These are phyloP conservation scores for Eustoma russellianum DNA, from an alignment of 257 asterid species.

Conservation along the genomic window DNA sequence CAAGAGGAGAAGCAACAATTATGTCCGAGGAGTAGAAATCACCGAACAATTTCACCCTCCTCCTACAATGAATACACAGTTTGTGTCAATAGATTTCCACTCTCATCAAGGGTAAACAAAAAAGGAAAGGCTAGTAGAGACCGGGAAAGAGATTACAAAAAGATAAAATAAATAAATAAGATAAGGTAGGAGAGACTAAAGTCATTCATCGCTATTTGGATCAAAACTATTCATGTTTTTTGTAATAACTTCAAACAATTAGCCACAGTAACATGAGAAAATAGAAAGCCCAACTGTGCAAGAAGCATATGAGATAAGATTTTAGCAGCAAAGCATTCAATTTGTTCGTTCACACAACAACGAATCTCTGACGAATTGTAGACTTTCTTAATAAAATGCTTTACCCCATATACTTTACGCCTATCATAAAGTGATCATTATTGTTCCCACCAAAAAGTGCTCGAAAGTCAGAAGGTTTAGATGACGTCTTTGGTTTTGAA, in stretches of 20 bases:
- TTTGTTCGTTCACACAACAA: too few relatives aligned
- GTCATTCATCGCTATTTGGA: too few relatives aligned
- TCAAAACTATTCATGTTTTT: too few relatives aligned
- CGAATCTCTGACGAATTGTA: too few relatives aligned
- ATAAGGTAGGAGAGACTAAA: too few relatives aligned
- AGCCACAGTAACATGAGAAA: too few relatives aligned
- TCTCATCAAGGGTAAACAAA: not conserved
- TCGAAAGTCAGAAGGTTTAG: slow-evolving; percentile 72
- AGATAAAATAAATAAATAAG: too few relatives aligned
- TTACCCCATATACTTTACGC: slow-evolving; percentile 78
- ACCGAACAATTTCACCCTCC: slow-evolving; percentile 51
- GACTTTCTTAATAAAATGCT: slow-evolving; percentile 7
- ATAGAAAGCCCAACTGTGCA: too few relatives aligned
- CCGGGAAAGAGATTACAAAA: too few relatives aligned
- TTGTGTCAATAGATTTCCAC: not conserved
- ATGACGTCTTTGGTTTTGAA: slow-evolving; percentile 32
- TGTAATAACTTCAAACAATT: too few relatives aligned
- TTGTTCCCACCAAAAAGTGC: slow-evolving; percentile 68
- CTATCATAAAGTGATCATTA: slow-evolving; percentile 86
- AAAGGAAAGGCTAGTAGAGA: not conserved
- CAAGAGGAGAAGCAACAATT: slow-evolving; percentile 91
- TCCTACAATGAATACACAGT: slow-evolving; percentile 31
- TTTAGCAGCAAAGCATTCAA: too few relatives aligned
- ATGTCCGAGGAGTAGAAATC: slow-evolving; percentile 88
- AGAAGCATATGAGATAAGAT: too few relatives aligned